Conservation (phyloP, 352 stramenopile species). For the Phytophthora chlamydospora region DNA sequence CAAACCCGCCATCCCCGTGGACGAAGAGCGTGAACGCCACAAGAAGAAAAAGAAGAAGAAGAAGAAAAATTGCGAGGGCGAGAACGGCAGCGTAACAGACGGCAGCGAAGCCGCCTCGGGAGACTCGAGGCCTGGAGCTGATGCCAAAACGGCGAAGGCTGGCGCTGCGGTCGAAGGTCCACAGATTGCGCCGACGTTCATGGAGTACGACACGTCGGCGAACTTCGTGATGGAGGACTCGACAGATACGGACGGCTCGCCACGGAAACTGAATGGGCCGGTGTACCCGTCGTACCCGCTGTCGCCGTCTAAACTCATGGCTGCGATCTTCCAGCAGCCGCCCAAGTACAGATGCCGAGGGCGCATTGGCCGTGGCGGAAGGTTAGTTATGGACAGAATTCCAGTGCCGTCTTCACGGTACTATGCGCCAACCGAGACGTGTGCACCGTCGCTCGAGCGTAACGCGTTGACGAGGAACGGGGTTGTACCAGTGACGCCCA, state of each 20-base stretch:
- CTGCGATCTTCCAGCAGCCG: slow-evolving; percentile 68
- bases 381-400: slow-evolving; percentile 79
- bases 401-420: slow-evolving; percentile 59
- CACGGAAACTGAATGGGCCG: slow-evolving; percentile 31
- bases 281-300: slow-evolving; percentile 75
- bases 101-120: slow-evolving; percentile 2
- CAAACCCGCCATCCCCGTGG: slow-evolving; percentile 58
- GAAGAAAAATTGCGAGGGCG: slow-evolving; percentile 69
- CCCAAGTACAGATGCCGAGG: slow-evolving; percentile 76
- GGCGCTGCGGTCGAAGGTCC: slow-evolving; percentile 35
- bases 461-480: neutral
- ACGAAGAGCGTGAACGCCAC: slow-evolving; percentile 58
- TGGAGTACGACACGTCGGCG: slow-evolving; percentile 76
- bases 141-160: slow-evolving; percentile 22
- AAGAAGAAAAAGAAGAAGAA: slow-evolving; percentile 77
- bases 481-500: too few species aligned
- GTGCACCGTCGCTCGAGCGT: slow-evolving; percentile 48
- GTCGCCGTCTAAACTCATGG: slow-evolving; percentile 64
- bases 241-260: slow-evolving; percentile 38
- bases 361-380: slow-evolving; percentile 72
- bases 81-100: slow-evolving; percentile 31
- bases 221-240: slow-evolving; percentile 63
- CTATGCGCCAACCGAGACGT: slow-evolving; percentile 56
- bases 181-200: slow-evolving; percentile 55
- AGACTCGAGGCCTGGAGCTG: slow-evolving; percentile 19